phyloP scores from a whole-genome alignment of 306 rosid species.

The Ormosia emarginata region DNA sequence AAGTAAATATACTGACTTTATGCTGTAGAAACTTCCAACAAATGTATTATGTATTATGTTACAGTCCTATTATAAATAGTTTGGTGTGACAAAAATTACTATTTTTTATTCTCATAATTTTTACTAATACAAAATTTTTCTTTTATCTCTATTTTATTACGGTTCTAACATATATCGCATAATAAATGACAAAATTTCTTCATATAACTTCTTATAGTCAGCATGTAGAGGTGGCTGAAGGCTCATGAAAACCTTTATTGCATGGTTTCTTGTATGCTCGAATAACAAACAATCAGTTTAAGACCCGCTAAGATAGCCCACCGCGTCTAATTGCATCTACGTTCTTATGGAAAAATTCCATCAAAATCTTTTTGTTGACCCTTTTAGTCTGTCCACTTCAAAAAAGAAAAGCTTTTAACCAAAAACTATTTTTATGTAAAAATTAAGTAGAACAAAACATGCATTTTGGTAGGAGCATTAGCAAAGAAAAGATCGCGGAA shows the following conservation, averaged over 20 bases:
- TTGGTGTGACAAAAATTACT: no score
- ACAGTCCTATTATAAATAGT: no score
- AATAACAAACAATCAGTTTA: not conserved
- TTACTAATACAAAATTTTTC: not conserved
- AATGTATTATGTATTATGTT: no score
- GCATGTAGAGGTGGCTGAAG: not conserved
- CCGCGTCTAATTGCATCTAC: not conserved
- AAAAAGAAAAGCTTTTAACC: no score
- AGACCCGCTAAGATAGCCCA: not conserved
- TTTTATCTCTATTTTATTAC: no score
- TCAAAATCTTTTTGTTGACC: not conserved
- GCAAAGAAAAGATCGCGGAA: not conserved
- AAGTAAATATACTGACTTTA: no score
- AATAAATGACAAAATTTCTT: not conserved
- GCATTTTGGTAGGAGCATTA: not conserved
- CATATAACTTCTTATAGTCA: not conserved
- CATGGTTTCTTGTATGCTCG: not conserved
- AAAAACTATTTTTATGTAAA: no score
- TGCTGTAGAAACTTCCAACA: no score
- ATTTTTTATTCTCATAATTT: no score
- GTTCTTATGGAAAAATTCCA: not conserved
- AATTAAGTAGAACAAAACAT: not conserved
- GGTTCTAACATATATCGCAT: not conserved
- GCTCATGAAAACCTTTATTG: not conserved
- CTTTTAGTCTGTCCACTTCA: not conserved